Base-by-base conservation (phyloP, 495 filamentous ascomycete species). In the Tuber melanosporum region DNA sequence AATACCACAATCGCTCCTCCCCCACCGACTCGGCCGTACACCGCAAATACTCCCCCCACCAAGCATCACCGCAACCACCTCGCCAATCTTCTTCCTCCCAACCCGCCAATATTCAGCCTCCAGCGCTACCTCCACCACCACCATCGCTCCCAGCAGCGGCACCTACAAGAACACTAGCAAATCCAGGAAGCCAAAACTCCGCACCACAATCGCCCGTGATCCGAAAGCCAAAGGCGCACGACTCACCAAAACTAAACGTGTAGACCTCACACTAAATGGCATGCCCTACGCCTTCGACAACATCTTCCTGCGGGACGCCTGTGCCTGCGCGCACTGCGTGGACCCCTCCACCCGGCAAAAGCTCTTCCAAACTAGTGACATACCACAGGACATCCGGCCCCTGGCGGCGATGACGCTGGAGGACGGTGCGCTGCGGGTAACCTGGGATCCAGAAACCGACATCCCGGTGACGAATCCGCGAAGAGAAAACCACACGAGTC, bases 321-420 rank as follows among this genome's bases (percentile, higher is more conserved):
- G 95, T 83, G 80, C 86, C 52, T 97, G 95, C 80, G 82, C 87
- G 5, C 78, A 39, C 4, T 97, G 95, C 84, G 87, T 95, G 62
- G 90, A 97, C 84, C 88, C 88, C 2, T 88, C 91, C 74, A 94
- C 93, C 0, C 91, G 90, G 74, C 95, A 98, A 82, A 94, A 95
- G 84, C 89, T 88, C 45, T 94, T 95, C 84, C 87, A 91, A 41
- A 92, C 91, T 0, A 85, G 86, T 69, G 91, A 96, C 57, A 91
- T 97, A 43, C 91, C 92, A 0, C 9, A 78, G 3, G 42, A 85
- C 20, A 89, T 93, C 71, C 45, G 75, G 17, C 83, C 89, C 3
- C 32, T 76, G 22, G 9, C 42, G 49, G 22, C 47, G 14, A n/a
- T 71, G 43, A 1, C 80, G 4, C 78, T 85, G 10, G 80, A 77